A percentile compares a stretch with the other conserved stretches of the same genome.
Conservation (phyloP, 2,329 filamentous ascomycete species). For the Fusarium virguliforme region DNA sequence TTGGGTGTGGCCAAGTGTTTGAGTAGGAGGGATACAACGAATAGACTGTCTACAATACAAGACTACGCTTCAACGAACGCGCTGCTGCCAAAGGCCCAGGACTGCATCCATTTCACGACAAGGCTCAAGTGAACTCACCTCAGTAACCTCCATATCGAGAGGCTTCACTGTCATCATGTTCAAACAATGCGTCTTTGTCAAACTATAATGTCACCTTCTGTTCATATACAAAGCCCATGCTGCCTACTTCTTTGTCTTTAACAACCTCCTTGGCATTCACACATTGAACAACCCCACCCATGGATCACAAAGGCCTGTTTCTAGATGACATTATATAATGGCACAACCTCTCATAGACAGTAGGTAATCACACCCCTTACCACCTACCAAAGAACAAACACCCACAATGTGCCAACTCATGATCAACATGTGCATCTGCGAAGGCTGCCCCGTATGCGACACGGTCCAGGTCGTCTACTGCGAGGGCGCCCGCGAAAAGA, state of each 20-base stretch:
- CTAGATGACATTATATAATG: background rate
- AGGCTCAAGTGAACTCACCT: no score
- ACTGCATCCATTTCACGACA: background rate
- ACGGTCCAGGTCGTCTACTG: constrained; percentile 11
- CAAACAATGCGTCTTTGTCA: background rate
- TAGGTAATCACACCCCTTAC: background rate
- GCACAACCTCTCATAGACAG: background rate
- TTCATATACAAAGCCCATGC: background rate
- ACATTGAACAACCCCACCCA: background rate
- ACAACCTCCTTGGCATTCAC: background rate
- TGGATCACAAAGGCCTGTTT: background rate
- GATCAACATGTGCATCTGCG: background rate
- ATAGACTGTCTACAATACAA: background rate
- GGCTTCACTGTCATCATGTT: background rate
- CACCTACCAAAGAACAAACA: background rate
- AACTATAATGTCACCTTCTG: background rate
- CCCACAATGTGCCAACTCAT: constrained; percentile 11
- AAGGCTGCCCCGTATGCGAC: background rate
- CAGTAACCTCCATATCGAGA: no score
- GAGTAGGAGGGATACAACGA: background rate
- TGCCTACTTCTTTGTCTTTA: background rate
- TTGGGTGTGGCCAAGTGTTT: background rate
- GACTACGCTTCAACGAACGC: no score
- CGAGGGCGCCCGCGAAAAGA: background rate
- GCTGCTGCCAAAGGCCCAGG: background rate